Evolutionary conservation across 1,139 yeast genomes (phyloP).

Genomic region (Suhomyces panamericanus): DNA sequence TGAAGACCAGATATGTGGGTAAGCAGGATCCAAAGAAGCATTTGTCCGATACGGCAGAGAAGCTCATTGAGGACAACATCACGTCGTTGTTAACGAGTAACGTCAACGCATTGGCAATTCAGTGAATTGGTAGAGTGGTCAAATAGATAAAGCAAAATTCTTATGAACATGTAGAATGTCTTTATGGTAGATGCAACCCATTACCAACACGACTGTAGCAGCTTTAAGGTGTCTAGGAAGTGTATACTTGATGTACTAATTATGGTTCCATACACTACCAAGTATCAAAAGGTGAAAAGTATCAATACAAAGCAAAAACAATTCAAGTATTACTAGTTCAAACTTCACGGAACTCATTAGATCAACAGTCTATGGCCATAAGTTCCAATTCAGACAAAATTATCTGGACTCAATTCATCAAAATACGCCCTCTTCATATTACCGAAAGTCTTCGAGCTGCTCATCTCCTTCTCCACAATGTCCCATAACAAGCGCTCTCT

Average conservation of each 20-base stretch:
- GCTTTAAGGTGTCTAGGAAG: too few relatives aligned
- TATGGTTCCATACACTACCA: not conserved
- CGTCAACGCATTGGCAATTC: slow-evolving; percentile 82
- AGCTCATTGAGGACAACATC: slow-evolving; percentile 83
- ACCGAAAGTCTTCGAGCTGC: not conserved
- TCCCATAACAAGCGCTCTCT: not conserved
- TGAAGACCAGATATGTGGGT: slow-evolving; percentile 95
- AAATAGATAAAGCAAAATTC: not conserved
- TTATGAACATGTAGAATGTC: too few relatives aligned
- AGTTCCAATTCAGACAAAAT: not conserved
- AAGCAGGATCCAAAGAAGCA: slow-evolving; percentile 99
- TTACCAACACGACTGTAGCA: too few relatives aligned
- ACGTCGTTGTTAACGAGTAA: slow-evolving; percentile 84
- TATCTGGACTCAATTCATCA: not conserved
- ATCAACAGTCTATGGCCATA: too few relatives aligned
- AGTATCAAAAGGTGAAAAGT: too few relatives aligned
- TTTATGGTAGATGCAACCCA: too few relatives aligned
- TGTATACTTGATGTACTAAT: not conserved
- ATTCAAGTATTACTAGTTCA: too few relatives aligned
- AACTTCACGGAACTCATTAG: too few relatives aligned
- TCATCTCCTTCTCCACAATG: not conserved
- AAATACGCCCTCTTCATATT: not conserved
- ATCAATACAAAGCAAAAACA: too few relatives aligned
- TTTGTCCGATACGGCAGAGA: slow-evolving; percentile 83
- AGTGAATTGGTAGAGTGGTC: slow-evolving; percentile 30